A percentile compares a stretch with the other conserved stretches of the same genome.
Evolutionary conservation across 495 filamentous ascomycete species (phyloP).

Genomic region (Penicillium desertorum): DNA sequence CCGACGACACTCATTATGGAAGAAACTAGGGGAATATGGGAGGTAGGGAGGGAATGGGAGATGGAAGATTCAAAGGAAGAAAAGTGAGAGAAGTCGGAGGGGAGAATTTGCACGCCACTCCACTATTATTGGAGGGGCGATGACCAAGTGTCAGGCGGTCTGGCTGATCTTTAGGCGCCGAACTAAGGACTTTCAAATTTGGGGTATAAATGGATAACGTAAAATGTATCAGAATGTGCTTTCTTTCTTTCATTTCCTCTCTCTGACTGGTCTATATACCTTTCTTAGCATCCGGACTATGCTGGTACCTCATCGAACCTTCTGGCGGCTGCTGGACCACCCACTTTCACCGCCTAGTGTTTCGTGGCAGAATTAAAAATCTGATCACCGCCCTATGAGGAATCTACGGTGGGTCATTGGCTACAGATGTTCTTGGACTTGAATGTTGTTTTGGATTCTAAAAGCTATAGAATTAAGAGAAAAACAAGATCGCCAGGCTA

Average conservation of each 20-base stretch:
- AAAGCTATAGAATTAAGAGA: neutral
- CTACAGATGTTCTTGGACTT: neutral
- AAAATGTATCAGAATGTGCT: constrained; percentile 1
- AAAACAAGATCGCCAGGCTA: neutral
- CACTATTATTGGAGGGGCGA: constrained; percentile 33
- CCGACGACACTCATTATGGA: constrained; percentile 74
- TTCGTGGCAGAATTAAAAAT: constrained; percentile 28
- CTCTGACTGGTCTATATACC: constrained; percentile 21
- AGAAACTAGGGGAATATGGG: constrained; percentile 21
- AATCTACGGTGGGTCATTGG: constrained; percentile 2
- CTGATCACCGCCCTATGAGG: constrained; percentile 21
- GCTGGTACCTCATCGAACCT: constrained; percentile 37
- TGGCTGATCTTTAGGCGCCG: constrained; percentile 11
- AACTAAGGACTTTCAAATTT: constrained; percentile 1
- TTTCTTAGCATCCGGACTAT: constrained; percentile 15
- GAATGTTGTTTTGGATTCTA: neutral
- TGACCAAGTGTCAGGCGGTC: constrained; percentile 24
- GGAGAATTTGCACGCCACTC: constrained; percentile 47
- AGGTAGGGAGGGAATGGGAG: constrained; percentile 18
- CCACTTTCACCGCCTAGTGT: constrained; percentile 32
- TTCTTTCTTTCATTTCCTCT: neutral
- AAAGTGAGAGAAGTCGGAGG: constrained; percentile 34
- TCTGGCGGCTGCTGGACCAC: constrained; percentile 40
- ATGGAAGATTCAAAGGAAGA: constrained; percentile 24
- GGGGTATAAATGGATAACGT: constrained; percentile 2